Evolutionary conservation across 2,329 filamentous ascomycete genomes (phyloP), one percentile per base, ranked within the genome.

Genomic region (Emergomyces orientalis): DNA sequence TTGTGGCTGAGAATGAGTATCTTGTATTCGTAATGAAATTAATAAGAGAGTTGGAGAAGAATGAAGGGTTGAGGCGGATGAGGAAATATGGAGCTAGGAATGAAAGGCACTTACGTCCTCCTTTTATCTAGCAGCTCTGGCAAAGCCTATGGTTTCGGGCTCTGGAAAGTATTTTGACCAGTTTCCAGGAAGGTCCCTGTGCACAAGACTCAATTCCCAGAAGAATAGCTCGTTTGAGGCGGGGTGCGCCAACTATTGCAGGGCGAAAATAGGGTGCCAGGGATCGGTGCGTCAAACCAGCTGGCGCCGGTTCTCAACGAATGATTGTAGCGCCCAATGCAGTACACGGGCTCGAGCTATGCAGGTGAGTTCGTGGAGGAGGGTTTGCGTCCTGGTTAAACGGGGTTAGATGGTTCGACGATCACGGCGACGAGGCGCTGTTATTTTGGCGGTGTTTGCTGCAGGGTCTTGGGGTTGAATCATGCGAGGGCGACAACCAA

Each of bases 351-450:
- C 37, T 58, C 25, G 55, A 58, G 37, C 22, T 58, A 58, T 58
- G 55, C 57, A 59, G 57, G 57, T 17, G 39, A 47, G 41, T 47
- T 27, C 39, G 17, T 22, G 41, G 41, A 22, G 25, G 25, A 25
- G 17, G 51, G 51, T 55, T 47, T 59, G 17, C 19, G 22, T 39
- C 14, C 22, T 19, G 56, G 56, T 32, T n/a, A 59, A 59, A 45
- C 14, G 56, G 39, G 39, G 56, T 34, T 45, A 59, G 39, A 47
- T 32, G 27, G 34, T 47, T 59, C 56, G 56, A 45, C 56, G 56
- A 47, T 59, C 56, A 30, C 56, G 39, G 41, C 25, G 56, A 59
- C 14, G 34, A 59, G 56, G 56, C 39, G 39, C 56, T 59, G 37
- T 8, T 22, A 13, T 57, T 37, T 25, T 57, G 55, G 56, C 22